Base-by-base conservation (phyloP, 176 grass and related monocot species). In the Poa pratensis region DNA sequence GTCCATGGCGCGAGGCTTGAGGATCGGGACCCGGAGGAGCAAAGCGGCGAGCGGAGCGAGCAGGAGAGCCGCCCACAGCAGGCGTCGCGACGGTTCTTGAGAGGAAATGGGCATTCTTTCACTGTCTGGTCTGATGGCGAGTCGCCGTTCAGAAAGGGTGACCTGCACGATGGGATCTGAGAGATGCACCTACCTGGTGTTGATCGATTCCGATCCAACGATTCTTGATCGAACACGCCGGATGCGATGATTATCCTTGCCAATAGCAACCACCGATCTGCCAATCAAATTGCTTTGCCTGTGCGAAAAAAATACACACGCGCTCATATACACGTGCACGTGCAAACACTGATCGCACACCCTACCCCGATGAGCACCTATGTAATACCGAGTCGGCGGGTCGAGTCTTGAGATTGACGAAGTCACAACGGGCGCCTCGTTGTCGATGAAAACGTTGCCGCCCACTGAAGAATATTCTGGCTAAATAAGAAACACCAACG, bases 1-100 rank as follows among this genome's bases (percentile, higher is more conserved):
- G 57, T 85, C 84, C 92, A 94, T 94, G 87, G 72, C 27, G 71
- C 19, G 14, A 15, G 59, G 58, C 7, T 16, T 37, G 42, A 80
- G n/a, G 71, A 22, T 20, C 9, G 37, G 72, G 73, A 81, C 18
- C 2, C 14, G 57, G 72, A 80, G 57, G 30, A 90, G 40, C 60
- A 79, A 20, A 82, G 81, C 59, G 16, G 75, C 70, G 34, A 91
- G 80, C 50, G 75, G 8, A 17, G 85, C 71, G 64, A 78, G 61
- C 11, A 88, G 17, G 54, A 88, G 69, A 34, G 83, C 89, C 46
- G 73, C 50, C 3, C 53, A 26, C 42, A 90, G 45, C 64, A 78
- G 23, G 23, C 78, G 63, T 3, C 83, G 73, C 42, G 72, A 54
- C 9, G 67, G n/a, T 34, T 71, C 30, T 17, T 68, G 53, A 61